Base-by-base conservation (phyloP, 2,329 filamentous ascomycete species). In the Cytospora mali region DNA sequence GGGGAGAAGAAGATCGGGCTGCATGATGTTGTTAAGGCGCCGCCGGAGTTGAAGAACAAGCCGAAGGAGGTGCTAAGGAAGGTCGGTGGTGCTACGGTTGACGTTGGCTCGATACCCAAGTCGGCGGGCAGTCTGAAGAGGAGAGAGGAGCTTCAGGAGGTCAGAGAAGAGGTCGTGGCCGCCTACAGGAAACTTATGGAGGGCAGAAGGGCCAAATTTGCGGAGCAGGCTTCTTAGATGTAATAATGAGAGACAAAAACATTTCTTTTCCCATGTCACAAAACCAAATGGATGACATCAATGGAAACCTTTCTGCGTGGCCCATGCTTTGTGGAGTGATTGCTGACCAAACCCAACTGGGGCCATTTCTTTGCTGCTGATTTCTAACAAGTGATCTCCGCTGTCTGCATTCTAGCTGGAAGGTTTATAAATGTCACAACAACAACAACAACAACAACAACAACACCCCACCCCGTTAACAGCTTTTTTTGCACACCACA, bases 131-230 rank as follows among this genome's bases (percentile, higher is more conserved):
- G 88, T 79, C 77, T 93, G 76, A 84, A 88, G 71, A 82, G 86
- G 73, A 82, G 89, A 74, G 90, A 92, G 71, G 89, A 92, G 75
- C 72, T 94, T 62, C 86, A 88, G n/a, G 83, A 79, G 55, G 86
- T 89, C 68, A 81, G 91, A 67, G 81, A 81, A 72, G 86, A 84
- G 60, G 86, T 93, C n/a, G 87, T 94, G 62, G 88, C 90, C 68
- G 81, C 85, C 50, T 94, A 94, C 73, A 80, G 91, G 65, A 83
- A 83, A 67, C 79, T 91, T 78, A 92, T 92, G 87, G 81, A 81
- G 42, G 79, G 79, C 64, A 83, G 76, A 70, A 76, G 81, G 60
- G 66, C 69, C 27, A 48, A 33, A 25, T 18, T 27, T 42, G 57
- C 53, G 6, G 28, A 53, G 1, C 29, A 52, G 21, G 46, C 54